Percentiles rank a stretch among this genome's conserved stretches.
Conservation (phyloP, 2,329 filamentous ascomycete genomes). For the Ophiostoma tasmaniense region DNA sequence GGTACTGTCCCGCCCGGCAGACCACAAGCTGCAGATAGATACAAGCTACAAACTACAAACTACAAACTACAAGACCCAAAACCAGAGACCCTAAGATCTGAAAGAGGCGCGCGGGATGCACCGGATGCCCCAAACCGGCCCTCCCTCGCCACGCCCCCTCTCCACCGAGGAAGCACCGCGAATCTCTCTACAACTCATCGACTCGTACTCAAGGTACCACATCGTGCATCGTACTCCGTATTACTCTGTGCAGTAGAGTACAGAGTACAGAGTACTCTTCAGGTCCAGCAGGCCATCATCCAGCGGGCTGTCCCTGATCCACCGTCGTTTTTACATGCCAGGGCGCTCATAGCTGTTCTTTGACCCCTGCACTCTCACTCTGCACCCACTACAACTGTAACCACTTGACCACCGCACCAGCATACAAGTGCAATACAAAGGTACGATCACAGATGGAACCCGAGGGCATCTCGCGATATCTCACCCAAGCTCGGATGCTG, state of each 20-base stretch:
- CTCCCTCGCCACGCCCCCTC: constrained; percentile 1
- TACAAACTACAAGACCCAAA: neutral
- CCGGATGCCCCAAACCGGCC: neutral
- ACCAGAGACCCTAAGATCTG: neutral
- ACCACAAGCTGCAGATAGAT: neutral
- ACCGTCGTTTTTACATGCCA: constrained; percentile 8
- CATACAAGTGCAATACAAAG: neutral
- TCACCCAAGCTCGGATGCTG: neutral
- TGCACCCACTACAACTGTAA: constrained; percentile 2
- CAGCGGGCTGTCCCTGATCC: constrained; percentile 5
- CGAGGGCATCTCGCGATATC: neutral
- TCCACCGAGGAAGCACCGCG: constrained; percentile 1
- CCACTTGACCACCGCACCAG: neutral
- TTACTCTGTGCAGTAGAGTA: neutral
- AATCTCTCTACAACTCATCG: neutral
- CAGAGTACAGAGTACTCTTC: neutral
- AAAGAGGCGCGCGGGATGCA: neutral
- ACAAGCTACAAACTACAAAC: no score
- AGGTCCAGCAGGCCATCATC: neutral
- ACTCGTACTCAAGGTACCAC: no score
- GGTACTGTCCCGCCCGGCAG: neutral
- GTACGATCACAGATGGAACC: neutral
- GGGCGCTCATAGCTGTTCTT: neutral
- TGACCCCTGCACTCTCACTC: constrained; percentile 3
- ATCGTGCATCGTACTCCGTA: no score